phyloP scores from a whole-genome alignment of 2,329 filamentous ascomycete genomes.

The Cryphonectria nitschkei region DNA sequence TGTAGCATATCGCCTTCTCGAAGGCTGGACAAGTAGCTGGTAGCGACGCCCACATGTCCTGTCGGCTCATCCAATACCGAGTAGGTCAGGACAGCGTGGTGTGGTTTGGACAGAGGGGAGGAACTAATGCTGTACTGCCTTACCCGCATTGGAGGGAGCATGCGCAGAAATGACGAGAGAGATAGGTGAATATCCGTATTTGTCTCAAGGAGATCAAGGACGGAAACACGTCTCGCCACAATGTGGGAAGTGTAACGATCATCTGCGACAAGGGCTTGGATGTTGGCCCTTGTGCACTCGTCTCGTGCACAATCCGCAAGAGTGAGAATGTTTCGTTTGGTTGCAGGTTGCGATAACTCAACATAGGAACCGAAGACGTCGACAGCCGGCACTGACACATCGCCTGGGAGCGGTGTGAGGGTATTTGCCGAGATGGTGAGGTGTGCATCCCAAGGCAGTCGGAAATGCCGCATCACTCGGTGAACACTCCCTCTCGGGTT shows the following conservation, averaged over 20 bases:
- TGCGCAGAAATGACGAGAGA: background rate
- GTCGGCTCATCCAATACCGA: background rate
- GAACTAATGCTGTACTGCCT: background rate
- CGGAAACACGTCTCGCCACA: background rate
- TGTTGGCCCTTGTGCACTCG: background rate
- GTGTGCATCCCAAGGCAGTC: background rate
- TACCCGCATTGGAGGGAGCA: constrained; percentile 2
- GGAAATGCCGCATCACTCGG: background rate
- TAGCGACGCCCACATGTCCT: background rate
- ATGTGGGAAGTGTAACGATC: background rate
- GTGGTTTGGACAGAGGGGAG: background rate
- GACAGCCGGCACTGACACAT: background rate
- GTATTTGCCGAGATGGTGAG: background rate
- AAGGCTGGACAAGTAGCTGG: background rate
- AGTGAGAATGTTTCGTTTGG: background rate
- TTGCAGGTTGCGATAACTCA: background rate
- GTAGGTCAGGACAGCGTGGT: background rate
- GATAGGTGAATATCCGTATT: background rate
- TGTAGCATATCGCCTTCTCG: background rate
- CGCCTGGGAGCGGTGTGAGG: background rate
- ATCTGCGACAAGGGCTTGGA: background rate
- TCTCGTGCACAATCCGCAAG: background rate
- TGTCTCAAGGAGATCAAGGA: background rate
- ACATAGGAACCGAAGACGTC: background rate
- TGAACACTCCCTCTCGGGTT: background rate